Conservation (phyloP, 179 eudicot species). For the Spergularia azorica region DNA sequence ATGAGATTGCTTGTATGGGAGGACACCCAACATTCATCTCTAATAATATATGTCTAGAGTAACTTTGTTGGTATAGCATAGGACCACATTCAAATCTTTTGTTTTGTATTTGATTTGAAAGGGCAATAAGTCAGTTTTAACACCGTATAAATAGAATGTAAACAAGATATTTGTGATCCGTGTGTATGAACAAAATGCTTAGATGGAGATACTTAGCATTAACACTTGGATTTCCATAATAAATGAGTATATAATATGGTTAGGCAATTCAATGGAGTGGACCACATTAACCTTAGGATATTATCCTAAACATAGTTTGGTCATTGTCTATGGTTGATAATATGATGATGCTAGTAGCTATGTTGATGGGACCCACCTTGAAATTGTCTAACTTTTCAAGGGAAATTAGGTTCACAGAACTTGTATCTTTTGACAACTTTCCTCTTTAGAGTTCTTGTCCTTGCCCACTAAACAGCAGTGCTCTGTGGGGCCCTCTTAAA, state of each 20-base stretch:
- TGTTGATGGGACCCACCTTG: conserved; percentile 17
- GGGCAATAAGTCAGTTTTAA: no score
- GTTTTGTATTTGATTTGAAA: neutral
- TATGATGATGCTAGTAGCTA: conserved; percentile 27
- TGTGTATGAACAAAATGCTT: neutral
- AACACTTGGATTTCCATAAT: neutral
- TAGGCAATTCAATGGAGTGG: conserved; percentile 31
- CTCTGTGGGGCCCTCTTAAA: conserved; percentile 22
- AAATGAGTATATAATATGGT: conserved; percentile 14
- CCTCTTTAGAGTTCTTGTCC: conserved; percentile 20
- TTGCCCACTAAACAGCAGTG: conserved; percentile 33
- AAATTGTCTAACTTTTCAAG: conserved; percentile 32
- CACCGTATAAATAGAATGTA: neutral
- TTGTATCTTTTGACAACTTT: conserved; percentile 36
- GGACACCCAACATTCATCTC: conserved; percentile 16
- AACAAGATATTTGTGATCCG: neutral
- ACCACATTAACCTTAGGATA: conserved; percentile 30
- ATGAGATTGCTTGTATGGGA: conserved; percentile 32
- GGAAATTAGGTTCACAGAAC: conserved; percentile 44
- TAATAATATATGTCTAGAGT: neutral
- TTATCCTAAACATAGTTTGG: conserved; percentile 36
- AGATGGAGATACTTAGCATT: neutral
- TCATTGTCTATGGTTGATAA: conserved; percentile 31
- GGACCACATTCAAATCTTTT: neutral
- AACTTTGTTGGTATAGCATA: neutral